A percentile compares a stretch with the other conserved stretches of the same genome.
Evolutionary conservation across 2,329 filamentous ascomycete genomes (phyloP).

Genomic region (Bipolaris victoriae): DNA sequence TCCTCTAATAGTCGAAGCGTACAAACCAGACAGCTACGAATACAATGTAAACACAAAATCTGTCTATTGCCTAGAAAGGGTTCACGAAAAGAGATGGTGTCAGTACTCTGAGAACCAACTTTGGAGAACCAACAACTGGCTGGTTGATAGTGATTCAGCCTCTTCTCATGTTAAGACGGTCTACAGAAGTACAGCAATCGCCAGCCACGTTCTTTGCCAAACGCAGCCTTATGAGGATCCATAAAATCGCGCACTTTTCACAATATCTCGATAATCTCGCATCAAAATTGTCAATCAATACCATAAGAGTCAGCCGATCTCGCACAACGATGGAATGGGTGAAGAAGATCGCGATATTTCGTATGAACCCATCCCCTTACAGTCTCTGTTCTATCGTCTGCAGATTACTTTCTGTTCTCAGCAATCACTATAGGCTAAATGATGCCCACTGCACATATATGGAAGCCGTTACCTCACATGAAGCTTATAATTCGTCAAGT

Average conservation of each 20-base stretch:
- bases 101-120: too few relatives aligned
- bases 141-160: too few relatives aligned
- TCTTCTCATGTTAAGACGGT: too few relatives aligned
- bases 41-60: too few relatives aligned
- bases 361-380: background rate
- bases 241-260: background rate
- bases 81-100: too few relatives aligned
- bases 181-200: too few relatives aligned
- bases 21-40: too few relatives aligned
- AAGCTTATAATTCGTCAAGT: slow-evolving; percentile 7
- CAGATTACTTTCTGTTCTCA: background rate
- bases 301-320: too few relatives aligned
- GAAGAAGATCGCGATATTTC: background rate
- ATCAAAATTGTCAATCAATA: background rate
- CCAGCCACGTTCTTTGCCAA: background rate
- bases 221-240: too few relatives aligned
- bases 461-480: background rate
- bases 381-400: background rate
- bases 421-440: slow-evolving; percentile 12
- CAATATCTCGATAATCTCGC: background rate
- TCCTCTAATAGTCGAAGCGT: too few relatives aligned
- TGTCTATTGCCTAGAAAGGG: too few relatives aligned
- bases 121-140: too few relatives aligned
- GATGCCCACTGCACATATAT: background rate
- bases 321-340: background rate